These are phyloP conservation scores for Sclerotiophoma versabilis DNA, from an alignment of 2,329 filamentous ascomycete genomes.

Conservation along the genomic window DNA sequence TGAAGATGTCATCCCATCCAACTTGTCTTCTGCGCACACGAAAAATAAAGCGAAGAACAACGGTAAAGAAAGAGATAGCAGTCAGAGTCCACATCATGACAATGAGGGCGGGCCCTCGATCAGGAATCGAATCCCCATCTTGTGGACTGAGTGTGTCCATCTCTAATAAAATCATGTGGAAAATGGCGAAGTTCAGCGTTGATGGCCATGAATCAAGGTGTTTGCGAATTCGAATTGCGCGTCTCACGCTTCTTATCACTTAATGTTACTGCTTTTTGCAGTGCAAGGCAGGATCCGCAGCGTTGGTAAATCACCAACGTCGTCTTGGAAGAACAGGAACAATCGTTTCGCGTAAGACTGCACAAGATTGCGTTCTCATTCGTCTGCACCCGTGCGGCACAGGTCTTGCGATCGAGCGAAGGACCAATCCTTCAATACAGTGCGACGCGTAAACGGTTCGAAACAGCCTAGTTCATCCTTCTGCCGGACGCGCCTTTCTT, in stretches of 20 bases:
- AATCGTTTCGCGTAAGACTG: background rate
- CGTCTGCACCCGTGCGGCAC: background rate
- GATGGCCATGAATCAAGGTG: background rate
- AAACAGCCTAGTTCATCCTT: background rate
- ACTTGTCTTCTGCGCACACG: background rate
- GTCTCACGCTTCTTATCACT: background rate
- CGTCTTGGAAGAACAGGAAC: background rate
- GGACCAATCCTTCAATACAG: background rate
- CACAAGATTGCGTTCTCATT: background rate
- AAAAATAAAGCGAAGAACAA: slow-evolving; percentile 1
- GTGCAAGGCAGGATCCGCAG: background rate
- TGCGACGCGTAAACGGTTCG: background rate
- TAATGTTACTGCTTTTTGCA: background rate
- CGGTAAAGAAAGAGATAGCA: background rate
- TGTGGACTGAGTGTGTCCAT: background rate
- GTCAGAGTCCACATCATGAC: slow-evolving; percentile 10
- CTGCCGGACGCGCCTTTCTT: slow-evolving; percentile 1
- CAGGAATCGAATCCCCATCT: background rate
- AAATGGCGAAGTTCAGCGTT: background rate
- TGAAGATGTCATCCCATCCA: slow-evolving; percentile 9
- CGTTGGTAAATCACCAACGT: background rate
- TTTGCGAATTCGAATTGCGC: background rate
- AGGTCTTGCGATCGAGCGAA: background rate
- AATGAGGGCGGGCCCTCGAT: slow-evolving; percentile 8
- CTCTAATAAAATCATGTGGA: background rate